Percentiles rank a stretch among this genome's conserved stretches.
Conservation (phyloP, 495 filamentous ascomycete species). For the Neurospora cerealis region DNA sequence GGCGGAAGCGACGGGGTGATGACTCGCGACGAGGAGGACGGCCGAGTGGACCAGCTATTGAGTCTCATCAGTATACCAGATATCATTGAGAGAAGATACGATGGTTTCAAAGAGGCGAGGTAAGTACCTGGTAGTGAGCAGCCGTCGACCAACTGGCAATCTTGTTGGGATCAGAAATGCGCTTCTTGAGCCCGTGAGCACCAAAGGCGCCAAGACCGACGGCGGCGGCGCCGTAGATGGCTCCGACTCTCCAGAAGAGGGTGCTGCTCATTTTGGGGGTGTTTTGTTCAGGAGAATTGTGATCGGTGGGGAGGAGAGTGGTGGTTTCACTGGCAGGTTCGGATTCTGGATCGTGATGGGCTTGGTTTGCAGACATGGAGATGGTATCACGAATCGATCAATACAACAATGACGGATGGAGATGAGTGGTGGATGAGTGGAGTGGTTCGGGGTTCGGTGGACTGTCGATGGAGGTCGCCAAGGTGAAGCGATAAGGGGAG, state of each 20-base stretch:
- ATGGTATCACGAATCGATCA: neutral
- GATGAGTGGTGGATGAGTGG: neutral
- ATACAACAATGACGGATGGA: neutral
- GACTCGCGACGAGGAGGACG: conserved; percentile 39
- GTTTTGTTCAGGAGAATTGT: neutral
- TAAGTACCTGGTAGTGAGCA: conserved; percentile 50
- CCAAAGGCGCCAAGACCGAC: conserved; percentile 55
- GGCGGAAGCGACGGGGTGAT: conserved; percentile 27
- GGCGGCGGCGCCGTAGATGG: conserved; percentile 47
- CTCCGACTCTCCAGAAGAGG: conserved; percentile 47
- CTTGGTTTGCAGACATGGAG: neutral
- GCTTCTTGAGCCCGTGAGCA: conserved; percentile 51
- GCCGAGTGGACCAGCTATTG: conserved; percentile 47
- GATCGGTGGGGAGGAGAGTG: neutral
- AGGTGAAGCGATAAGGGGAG: neutral
- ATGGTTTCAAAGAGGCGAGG: neutral
- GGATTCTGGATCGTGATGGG: neutral
- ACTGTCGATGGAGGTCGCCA: neutral
- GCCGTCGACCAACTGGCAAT: conserved; percentile 47
- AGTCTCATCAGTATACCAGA: neutral
- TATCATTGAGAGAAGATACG: neutral
- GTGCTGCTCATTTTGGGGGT: conserved; percentile 13
- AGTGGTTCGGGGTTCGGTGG: neutral
- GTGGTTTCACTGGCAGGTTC: neutral
- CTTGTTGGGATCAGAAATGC: conserved; percentile 41